These are phyloP conservation scores for Citeromyces nyonsensis DNA, from an alignment of 805 yeast genomes.

Conservation along the genomic window DNA sequence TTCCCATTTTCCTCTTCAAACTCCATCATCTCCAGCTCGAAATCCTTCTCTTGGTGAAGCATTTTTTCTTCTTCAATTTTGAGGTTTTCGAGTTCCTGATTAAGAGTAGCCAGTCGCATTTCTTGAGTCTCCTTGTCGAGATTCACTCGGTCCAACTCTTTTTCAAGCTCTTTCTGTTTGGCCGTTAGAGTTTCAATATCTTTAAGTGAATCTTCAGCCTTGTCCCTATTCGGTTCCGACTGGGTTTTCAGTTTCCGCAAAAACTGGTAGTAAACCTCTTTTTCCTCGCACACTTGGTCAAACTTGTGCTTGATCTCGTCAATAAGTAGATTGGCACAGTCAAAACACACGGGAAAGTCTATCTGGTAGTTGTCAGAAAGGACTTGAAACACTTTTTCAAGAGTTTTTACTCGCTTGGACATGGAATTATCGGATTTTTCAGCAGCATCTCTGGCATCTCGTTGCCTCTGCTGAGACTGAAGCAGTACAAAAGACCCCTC, in stretches of 20 bases:
- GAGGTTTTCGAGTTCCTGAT: conserved; percentile 19
- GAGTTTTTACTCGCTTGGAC: conserved; percentile 31
- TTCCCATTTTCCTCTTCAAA: conserved; percentile 43
- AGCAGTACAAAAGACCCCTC: neutral
- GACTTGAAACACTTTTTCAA: conserved; percentile 56
- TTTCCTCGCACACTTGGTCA: conserved; percentile 60
- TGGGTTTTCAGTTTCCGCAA: conserved; percentile 52
- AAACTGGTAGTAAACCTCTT: conserved; percentile 65
- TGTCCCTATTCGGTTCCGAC: too few species aligned
- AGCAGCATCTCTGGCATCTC: conserved; percentile 1
- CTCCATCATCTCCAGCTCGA: conserved; percentile 33
- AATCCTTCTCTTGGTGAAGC: conserved; percentile 32
- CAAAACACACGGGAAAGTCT: conserved; percentile 79
- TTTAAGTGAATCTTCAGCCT: conserved; percentile 27
- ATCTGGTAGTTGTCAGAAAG: conserved; percentile 67
- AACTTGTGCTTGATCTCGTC: conserved; percentile 53
- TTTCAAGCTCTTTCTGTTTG: conserved; percentile 18
- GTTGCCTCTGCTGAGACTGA: neutral
- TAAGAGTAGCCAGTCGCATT: conserved; percentile 27
- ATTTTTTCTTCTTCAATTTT: conserved; percentile 28
- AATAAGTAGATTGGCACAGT: conserved; percentile 58
- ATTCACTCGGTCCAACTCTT: conserved; percentile 20
- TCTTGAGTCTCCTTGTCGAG: conserved; percentile 36
- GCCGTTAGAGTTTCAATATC: conserved; percentile 20
- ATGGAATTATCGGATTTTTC: conserved; percentile 12